Evolutionary conservation across 2,329 filamentous ascomycete genomes (phyloP).

Genomic region (Neonectria magnoliae): DNA sequence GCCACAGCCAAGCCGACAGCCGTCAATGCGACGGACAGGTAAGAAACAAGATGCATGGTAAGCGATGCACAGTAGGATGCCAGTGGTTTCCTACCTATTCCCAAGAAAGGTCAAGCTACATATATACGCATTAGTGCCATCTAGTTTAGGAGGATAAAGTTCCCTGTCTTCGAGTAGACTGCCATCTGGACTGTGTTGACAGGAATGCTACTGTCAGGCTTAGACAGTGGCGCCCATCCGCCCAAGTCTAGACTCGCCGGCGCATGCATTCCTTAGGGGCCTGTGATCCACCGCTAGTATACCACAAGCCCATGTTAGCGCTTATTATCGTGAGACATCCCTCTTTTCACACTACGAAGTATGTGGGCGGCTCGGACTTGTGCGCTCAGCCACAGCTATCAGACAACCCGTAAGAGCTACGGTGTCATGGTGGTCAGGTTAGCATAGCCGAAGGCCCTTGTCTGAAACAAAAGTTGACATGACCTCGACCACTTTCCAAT

Average conservation of each 20-base stretch:
- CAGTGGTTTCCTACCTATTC: background rate
- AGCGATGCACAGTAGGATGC: background rate
- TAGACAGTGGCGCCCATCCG: constrained; percentile 6
- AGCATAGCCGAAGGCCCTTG: background rate
- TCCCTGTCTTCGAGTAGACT: background rate
- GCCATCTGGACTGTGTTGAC: constrained; percentile 19
- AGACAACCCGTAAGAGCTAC: background rate
- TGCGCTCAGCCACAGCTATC: background rate
- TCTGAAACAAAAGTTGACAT: background rate
- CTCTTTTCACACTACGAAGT: background rate
- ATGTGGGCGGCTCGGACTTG: background rate
- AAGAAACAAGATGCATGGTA: constrained; percentile 33
- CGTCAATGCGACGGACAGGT: constrained; percentile 25
- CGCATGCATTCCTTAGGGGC: constrained; percentile 25
- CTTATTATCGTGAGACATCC: background rate
- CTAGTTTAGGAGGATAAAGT: constrained; percentile 10
- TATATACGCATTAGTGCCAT: background rate
- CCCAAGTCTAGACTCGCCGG: constrained; percentile 8
- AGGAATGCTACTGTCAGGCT: constrained; percentile 26
- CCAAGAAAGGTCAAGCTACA: constrained; percentile 11
- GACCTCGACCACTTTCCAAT: background rate
- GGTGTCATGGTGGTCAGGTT: background rate
- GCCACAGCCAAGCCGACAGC: constrained; percentile 28
- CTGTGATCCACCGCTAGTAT: constrained; percentile 14
- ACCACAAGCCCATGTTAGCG: constrained; percentile 4